Evolutionary conservation across 1,284 basidiomycete species (phyloP), one percentile per base, ranked within the genome.

Genomic region (Pulveroboletus sp.): DNA sequence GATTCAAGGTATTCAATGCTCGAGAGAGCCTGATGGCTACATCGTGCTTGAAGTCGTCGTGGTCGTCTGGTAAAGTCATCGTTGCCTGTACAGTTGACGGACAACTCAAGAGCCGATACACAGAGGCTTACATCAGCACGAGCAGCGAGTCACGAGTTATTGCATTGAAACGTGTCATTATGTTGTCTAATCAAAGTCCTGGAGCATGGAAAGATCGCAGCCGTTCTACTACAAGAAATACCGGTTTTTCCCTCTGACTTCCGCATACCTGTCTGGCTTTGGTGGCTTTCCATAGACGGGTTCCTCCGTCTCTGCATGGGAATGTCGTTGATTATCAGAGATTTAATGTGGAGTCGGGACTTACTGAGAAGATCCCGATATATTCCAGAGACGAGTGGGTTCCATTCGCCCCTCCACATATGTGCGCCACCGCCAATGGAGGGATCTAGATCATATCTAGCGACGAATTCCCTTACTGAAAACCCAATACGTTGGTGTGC

Each of bases 381-480:
- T 56, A 95, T 85, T 56, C 69, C 74, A 7, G 81, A 82, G 22
- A 94, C 87, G 8, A 78, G 76, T 62, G 81, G 74, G 59, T 86
- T 81, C 90, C 93, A 96, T 39, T 86, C 79, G 63, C 85, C 83
- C 62, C 94, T 79, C 84, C 87, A 96, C 85, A 96, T 94, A 71
- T 91, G 88, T 22, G 82, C 84, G 7, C 89, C 94, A 14, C 88
- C 89, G 28, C 86, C 86, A 39, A 72, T 68, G 31, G 75, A 72
- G 17, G 71, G 77, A 61, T 81, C 76, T 48, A 94, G 74, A 11
- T 76, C 77, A 74, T 87, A 81, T 56, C 77, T 63, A 38, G 73
- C 71, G 44, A 82, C 75, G 65, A 93, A 94, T 18, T 73, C 74
- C 43, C 89, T 79, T 31, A 91, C 77, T 70, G 87, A 72, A 68